Evolutionary conservation across 345 rosid genomes (phyloP).

Genomic region (Kandelia obovata): DNA sequence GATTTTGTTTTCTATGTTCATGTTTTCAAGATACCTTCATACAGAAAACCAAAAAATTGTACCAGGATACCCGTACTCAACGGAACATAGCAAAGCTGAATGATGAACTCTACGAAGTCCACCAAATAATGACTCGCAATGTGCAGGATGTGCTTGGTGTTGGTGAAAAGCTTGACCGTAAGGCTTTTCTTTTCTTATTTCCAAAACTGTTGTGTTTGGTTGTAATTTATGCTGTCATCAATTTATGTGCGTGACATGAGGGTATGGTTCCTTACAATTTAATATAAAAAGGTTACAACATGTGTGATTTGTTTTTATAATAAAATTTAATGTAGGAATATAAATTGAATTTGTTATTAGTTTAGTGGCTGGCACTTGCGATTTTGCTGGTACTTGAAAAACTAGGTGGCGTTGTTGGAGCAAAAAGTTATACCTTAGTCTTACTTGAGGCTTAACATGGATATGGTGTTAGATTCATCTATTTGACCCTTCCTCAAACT

Average conservation of each 20-base stretch:
- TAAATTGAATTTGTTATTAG: too few species aligned
- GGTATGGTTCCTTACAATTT: too few species aligned
- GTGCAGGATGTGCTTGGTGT: constrained; percentile 99
- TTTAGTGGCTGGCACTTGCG: background rate
- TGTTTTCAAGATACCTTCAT: constrained; percentile 76
- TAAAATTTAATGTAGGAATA: too few species aligned
- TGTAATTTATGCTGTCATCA: background rate
- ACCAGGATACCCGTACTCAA: constrained; percentile 94
- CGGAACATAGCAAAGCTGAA: constrained; percentile 90
- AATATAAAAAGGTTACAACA: too few species aligned
- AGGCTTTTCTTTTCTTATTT: constrained; percentile 30
- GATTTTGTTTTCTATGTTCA: constrained; percentile 18
- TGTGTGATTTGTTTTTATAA: too few species aligned
- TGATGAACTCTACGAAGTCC: constrained; percentile 98
- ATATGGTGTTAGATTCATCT: too few species aligned
- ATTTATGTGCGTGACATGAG: too few species aligned
- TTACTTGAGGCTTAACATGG: too few species aligned
- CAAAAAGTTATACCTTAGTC: background rate
- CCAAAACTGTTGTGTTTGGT: background rate
- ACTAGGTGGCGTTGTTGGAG: background rate
- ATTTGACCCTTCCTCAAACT: too few species aligned
- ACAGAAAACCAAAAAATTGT: constrained; percentile 93
- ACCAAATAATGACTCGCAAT: constrained; percentile 98
- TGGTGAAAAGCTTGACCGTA: constrained; percentile 99
- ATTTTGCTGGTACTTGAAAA: background rate